phyloP scores from a whole-genome alignment of 2,329 filamentous ascomycete species.

The Botrytis cinerea region DNA sequence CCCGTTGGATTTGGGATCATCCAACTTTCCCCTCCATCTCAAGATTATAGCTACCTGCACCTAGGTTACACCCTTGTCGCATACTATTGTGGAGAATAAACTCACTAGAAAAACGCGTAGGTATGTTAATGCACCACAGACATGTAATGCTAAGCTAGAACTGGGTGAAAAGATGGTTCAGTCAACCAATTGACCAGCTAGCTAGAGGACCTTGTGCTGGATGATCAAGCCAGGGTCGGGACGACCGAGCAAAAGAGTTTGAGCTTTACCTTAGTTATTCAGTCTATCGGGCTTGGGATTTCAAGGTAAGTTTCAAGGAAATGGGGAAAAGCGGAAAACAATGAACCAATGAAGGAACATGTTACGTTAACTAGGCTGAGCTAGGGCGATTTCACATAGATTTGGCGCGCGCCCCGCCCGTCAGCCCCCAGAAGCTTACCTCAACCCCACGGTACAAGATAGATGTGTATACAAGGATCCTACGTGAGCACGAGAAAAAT shows the following conservation, averaged over 20 bases:
- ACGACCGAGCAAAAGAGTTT: neutral
- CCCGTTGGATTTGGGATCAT: neutral
- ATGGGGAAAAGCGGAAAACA: neutral
- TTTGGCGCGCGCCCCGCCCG: slow-evolving; percentile 2
- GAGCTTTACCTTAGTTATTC: neutral
- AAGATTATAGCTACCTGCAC: neutral
- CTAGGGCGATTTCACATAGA: neutral
- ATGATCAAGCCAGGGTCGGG: neutral
- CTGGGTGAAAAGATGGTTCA: neutral
- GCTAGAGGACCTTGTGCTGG: neutral
- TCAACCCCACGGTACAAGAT: neutral
- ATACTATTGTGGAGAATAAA: neutral
- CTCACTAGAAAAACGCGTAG: neutral
- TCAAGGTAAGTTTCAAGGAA: neutral
- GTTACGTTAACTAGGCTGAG: neutral
- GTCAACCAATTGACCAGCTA: neutral
- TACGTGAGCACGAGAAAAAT: neutral
- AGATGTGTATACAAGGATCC: neutral
- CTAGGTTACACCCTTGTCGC: slow-evolving; percentile 15
- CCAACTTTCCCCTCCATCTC: slow-evolving; percentile 4
- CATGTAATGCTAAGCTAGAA: neutral
- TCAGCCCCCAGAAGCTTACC: slow-evolving; percentile 7
- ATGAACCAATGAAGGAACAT: neutral
- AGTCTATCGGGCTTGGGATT: neutral
- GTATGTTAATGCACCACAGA: neutral